phyloP scores from a whole-genome alignment of 2,329 filamentous ascomycete genomes.

The Xylariaceae sp. region DNA sequence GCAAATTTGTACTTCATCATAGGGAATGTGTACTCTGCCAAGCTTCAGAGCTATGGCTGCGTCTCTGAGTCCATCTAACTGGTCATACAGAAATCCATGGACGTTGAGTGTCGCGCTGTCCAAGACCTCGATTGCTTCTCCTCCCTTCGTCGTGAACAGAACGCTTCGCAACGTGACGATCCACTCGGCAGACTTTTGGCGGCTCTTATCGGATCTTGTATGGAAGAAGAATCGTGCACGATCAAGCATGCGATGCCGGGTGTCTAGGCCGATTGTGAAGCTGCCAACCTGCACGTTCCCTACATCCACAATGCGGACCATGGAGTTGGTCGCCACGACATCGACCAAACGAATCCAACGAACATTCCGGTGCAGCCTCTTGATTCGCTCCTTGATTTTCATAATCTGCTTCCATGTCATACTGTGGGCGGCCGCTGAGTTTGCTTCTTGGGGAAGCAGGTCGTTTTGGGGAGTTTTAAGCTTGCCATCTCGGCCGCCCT shows the following conservation, averaged over 20 bases:
- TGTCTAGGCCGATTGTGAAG: slow-evolving; percentile 86
- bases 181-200: slow-evolving; percentile 84
- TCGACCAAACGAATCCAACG: slow-evolving; percentile 90
- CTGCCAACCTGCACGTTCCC: slow-evolving; percentile 84
- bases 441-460: slow-evolving; percentile 34
- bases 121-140: slow-evolving; percentile 82
- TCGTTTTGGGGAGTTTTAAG: slow-evolving; percentile 33
- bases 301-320: slow-evolving; percentile 75
- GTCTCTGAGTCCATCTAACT: slow-evolving; percentile 84
- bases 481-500: slow-evolving; percentile 22
- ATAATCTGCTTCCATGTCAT: slow-evolving; percentile 82
- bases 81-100: slow-evolving; percentile 85
- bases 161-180: slow-evolving; percentile 84
- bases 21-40: slow-evolving; percentile 85
- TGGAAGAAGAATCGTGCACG: slow-evolving; percentile 87
- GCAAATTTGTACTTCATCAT: slow-evolving; percentile 78
- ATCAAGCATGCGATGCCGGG: slow-evolving; percentile 87
- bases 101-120: slow-evolving; percentile 89
- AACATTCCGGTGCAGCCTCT: slow-evolving; percentile 82
- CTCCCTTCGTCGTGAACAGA: slow-evolving; percentile 82
- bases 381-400: slow-evolving; percentile 80
- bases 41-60: slow-evolving; percentile 89
- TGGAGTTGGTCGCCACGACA: slow-evolving; percentile 79
- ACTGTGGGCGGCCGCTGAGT: slow-evolving; percentile 52
- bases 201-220: slow-evolving; percentile 63